Evolutionary conservation across 2,329 filamentous ascomycete species (phyloP).

Genomic region (Scedosporium minutisporum): DNA sequence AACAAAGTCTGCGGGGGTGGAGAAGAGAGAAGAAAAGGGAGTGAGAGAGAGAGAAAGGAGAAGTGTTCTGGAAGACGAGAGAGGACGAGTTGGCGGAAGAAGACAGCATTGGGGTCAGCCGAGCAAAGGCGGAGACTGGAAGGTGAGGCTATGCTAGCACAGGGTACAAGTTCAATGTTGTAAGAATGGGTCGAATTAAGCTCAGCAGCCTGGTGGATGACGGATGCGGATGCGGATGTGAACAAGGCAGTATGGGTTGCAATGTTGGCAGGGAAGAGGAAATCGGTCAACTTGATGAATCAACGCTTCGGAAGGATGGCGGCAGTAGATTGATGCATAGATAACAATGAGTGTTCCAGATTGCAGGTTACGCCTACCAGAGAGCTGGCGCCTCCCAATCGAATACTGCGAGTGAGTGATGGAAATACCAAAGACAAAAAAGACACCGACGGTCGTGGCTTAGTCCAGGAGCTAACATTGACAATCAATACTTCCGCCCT

Average conservation of each 20-base stretch:
- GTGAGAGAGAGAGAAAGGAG: neutral
- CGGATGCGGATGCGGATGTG: no score
- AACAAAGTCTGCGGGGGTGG: neutral
- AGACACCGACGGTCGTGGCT: no score
- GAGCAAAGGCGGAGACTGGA: neutral
- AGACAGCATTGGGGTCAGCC: neutral
- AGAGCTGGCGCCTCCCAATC: no score
- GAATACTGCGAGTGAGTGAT: no score
- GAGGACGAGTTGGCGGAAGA: constrained; percentile 27
- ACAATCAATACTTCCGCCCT: no score
- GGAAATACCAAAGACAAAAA: no score
- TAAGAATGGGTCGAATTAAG: neutral
- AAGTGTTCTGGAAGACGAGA: constrained; percentile 23
- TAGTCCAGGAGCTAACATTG: no score
- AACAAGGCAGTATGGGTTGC: neutral
- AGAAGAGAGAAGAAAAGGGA: neutral
- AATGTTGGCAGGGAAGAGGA: neutral
- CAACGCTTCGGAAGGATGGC: no score
- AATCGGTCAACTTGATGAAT: no score
- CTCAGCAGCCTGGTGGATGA: neutral
- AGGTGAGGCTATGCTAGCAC: neutral
- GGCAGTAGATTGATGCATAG: no score
- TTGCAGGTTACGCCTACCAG: no score
- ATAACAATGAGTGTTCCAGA: no score
- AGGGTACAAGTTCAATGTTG: neutral